Evolutionary conservation across 768 basidiomycete species (phyloP).

Genomic region (Epithele typhae): DNA sequence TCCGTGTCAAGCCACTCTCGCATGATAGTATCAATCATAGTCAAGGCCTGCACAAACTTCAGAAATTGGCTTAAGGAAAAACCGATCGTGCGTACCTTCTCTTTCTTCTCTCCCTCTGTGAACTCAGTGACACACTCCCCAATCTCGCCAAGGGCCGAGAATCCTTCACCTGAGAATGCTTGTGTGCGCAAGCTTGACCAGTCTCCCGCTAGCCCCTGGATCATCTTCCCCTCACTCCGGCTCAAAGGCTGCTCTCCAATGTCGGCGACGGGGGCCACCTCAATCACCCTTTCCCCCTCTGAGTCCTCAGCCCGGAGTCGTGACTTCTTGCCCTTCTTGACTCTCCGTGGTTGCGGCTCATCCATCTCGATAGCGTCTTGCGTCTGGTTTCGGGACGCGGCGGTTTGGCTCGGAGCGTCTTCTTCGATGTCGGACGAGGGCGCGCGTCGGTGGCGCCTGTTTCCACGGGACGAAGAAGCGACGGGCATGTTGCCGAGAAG

Average conservation of each 20-base stretch:
- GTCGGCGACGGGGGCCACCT: conserved; percentile 33
- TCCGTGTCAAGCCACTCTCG: conserved; percentile 64
- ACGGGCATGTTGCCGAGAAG: conserved; percentile 28
- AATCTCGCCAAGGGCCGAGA: conserved; percentile 47
- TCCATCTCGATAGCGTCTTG: conserved; percentile 32
- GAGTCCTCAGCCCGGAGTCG: conserved; percentile 30
- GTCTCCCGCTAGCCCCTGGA: conserved; percentile 56
- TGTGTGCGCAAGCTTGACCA: conserved; percentile 47
- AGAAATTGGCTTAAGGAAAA: too few species aligned
- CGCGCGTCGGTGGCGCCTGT: conserved; percentile 38
- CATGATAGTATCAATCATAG: conserved; percentile 63
- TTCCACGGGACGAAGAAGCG: conserved; percentile 30
- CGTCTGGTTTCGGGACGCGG: background rate
- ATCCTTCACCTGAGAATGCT: conserved; percentile 52
- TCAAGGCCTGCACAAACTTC: conserved; percentile 39
- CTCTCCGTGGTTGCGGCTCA: conserved; percentile 32
- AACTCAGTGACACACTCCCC: conserved; percentile 38
- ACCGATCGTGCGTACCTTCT: conserved; percentile 37
- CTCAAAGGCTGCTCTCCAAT: conserved; percentile 66
- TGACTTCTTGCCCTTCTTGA: conserved; percentile 27
- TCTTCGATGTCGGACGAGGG: conserved; percentile 37
- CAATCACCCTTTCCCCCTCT: conserved; percentile 31
- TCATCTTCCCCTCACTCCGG: conserved; percentile 44
- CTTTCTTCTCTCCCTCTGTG: conserved; percentile 47
- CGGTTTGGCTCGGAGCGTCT: conserved; percentile 18